phyloP scores from a whole-genome alignment of 2,329 filamentous ascomycete genomes.

The Xylariaceae sp. region DNA sequence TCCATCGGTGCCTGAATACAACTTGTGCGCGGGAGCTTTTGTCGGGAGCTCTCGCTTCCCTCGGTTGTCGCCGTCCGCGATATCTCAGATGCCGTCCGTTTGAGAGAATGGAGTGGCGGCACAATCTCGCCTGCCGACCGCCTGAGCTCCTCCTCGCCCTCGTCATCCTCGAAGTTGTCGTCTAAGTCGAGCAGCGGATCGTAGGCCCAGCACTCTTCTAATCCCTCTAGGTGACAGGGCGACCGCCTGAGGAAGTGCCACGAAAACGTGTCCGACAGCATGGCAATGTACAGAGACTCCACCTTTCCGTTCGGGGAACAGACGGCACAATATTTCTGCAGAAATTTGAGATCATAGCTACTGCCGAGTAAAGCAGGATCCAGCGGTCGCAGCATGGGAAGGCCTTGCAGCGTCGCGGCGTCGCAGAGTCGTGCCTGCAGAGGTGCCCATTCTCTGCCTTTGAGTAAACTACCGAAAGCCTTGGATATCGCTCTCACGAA shows the following conservation, averaged over 20 bases:
- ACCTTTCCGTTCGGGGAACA: constrained; percentile 57
- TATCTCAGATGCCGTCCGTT: constrained; percentile 57
- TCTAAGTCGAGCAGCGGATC: constrained; percentile 53
- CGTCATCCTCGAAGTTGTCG: constrained; percentile 41
- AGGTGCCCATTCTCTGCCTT: constrained; percentile 57
- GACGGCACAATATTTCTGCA: constrained; percentile 58
- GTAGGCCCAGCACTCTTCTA: constrained; percentile 58
- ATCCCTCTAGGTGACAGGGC: constrained; percentile 52
- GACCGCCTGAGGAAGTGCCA: constrained; percentile 56
- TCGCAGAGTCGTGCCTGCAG: constrained; percentile 63
- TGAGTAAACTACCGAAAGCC: constrained; percentile 54
- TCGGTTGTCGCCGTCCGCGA: constrained; percentile 46
- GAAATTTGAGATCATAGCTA: constrained; percentile 54
- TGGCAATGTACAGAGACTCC: constrained; percentile 62
- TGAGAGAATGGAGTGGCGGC: constrained; percentile 45
- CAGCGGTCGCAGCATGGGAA: constrained; percentile 62
- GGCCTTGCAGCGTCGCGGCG: constrained; percentile 54
- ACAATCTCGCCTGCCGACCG: constrained; percentile 53
- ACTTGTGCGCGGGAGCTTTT: constrained; percentile 44
- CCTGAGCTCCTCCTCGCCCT: constrained; percentile 40
- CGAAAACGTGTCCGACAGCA: constrained; percentile 56
- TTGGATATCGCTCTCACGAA: constrained; percentile 52
- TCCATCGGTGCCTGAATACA: constrained; percentile 46
- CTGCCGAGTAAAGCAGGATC: constrained; percentile 46
- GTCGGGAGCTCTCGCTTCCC: constrained; percentile 38